Evolutionary conservation across 108 stramenopile genomes (phyloP).

Genomic region (Aurantiochytrium sp.): DNA sequence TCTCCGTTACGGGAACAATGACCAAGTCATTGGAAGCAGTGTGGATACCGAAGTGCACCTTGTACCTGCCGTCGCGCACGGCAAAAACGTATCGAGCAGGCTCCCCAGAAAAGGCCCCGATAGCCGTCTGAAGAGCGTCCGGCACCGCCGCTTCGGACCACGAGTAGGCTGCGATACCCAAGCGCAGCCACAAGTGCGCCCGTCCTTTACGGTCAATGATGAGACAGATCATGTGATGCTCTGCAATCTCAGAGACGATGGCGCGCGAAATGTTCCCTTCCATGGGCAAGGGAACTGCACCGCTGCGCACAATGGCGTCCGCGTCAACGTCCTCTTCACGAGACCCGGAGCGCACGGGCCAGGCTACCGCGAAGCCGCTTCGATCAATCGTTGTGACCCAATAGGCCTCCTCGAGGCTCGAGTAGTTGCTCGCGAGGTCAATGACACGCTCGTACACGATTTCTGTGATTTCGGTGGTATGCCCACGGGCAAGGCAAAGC

Average conservation of each 20-base stretch:
- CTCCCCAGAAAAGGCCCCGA: neutral
- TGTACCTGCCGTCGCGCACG: neutral
- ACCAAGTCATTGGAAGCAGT: neutral
- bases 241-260: neutral
- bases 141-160: neutral
- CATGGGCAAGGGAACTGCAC: neutral
- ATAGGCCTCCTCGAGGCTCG: neutral
- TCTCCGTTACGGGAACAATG: neutral
- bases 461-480: neutral
- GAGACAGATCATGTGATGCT: neutral
- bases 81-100: neutral
- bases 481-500: neutral
- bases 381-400: neutral
- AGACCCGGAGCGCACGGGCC: neutral
- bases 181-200: neutral
- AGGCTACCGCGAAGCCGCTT: neutral
- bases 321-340: neutral
- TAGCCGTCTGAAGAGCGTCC: neutral
- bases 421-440: neutral
- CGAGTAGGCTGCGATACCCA: neutral
- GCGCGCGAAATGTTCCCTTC: neutral
- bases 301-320: neutral
- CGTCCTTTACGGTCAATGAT: neutral
- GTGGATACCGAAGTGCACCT: neutral
- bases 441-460: neutral